Base-by-base conservation (phyloP, 2,329 filamentous ascomycete genomes). In the Claviceps pazoutovae region DNA sequence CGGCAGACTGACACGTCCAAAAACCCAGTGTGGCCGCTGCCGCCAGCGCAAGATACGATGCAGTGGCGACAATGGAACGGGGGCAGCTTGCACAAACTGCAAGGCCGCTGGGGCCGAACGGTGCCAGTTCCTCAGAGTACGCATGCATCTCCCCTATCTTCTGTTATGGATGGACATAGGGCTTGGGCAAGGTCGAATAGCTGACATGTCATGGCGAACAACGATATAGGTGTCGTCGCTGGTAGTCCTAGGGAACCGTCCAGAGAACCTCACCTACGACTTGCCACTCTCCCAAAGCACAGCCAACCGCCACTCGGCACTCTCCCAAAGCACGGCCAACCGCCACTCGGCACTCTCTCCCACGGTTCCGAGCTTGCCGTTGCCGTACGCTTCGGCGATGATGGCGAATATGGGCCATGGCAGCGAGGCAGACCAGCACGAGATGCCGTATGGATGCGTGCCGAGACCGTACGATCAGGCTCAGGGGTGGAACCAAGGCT, bases 31-130 rank as follows among this genome's bases (percentile, higher is more conserved):
- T 66, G 80, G 82, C 38, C 82, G 91, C 58, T 97, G 91, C 68
- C 82, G 91, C 55, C 90, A 91, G 70, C 80, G 91, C 54, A 97
- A 97, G 74, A 97, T 97, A 60, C 84, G 88, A 59, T 97, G 91
- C 71, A 95, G 86, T 61, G 91, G 91, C 44, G 88, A 95, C 63
- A 74, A 77, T 37, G 86, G 85, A 36, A 80, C 84, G 61, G 85
- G 84, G n/a, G 70, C 73, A 41, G 82, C 83, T n/a, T 97, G 91
- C 67, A 73, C 77, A 11, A 95, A 90, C 66, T 97, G 91, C 72
- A 84, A 81, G 61, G 80, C 74, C 55, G 84, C 90, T 50, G 84
- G 85, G 13, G 71, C 77, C 26, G 78, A 83, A 21, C 71, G 75
- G 5, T 96, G 91, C 64, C 79, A 83, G 53, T 96, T 95, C 62